Percentiles rank a stretch among this genome's conserved stretches.
phyloP scores from a whole-genome alignment of 106 monocot species.

The Acorus calamus region DNA sequence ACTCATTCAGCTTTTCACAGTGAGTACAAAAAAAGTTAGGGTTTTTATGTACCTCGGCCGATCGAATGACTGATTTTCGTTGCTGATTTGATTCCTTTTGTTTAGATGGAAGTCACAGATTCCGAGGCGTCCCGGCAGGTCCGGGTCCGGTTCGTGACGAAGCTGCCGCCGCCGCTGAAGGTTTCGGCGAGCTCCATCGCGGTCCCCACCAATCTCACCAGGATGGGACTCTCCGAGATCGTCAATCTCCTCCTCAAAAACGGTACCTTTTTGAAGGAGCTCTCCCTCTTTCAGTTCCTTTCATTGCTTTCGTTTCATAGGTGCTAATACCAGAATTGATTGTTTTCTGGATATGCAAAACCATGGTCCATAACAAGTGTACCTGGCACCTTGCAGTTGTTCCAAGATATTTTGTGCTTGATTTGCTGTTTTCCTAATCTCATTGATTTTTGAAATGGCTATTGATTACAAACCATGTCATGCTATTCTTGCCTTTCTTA shows the following conservation, averaged over 20 bases:
- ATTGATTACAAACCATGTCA: neutral
- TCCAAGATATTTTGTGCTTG: too few species aligned
- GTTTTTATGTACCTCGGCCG: too few species aligned
- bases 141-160: constrained; percentile 76
- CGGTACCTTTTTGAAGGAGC: constrained; percentile 17
- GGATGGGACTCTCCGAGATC: constrained; percentile 94
- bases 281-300: neutral
- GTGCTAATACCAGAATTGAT: too few species aligned
- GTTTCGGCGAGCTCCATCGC: constrained; percentile 45
- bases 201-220: constrained; percentile 62
- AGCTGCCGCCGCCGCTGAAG: constrained; percentile 49
- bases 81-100: too few species aligned
- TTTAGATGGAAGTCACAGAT: constrained; percentile 1
- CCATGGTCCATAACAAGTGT: too few species aligned
- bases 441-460: neutral
- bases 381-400: too few species aligned
- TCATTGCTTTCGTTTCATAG: too few species aligned
- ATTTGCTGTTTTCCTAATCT: too few species aligned
- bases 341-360: too few species aligned
- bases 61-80: too few species aligned
- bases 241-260: constrained; percentile 55
- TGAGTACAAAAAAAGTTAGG: too few species aligned
- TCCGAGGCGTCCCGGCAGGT: constrained; percentile 40
- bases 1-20: too few species aligned
- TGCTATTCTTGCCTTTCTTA: neutral